Base-by-base conservation (phyloP, 1,139 yeast genomes). In the Blastobotrys ciferrii region DNA sequence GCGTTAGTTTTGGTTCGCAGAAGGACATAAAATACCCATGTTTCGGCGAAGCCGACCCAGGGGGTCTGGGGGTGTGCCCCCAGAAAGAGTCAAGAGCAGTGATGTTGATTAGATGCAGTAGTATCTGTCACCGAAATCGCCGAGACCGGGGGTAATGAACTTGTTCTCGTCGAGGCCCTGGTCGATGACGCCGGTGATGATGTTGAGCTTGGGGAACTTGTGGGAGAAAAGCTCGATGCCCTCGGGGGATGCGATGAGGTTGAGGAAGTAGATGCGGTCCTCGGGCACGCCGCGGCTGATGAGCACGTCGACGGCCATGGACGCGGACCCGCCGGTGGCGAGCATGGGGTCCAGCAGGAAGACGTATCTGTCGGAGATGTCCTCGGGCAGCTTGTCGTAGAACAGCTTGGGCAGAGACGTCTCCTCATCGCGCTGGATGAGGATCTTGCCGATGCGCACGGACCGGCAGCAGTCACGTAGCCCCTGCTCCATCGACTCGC, bases 401-500 rank as follows among this genome's bases (percentile, higher is more conserved):
- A 86, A 92, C 30, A 73, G 61, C 46, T 67, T 65, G 36, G 76
- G 75, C 50, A 56, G 66, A 12, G 84, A 85, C 32, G 95, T 87
- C 70, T 91, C 98, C 69, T 92, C 98, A 64, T 92, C 98, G 68
- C 98, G 80, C 74, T 92, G 98, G 60, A 92, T 92, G 65, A 92
- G 75, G 58, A 92, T 92, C 74, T 92, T 92, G 48, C 98, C 98
- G 54, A 92, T 87, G 65, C 98, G 78, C 39, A 92, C 98, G 6
- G 95, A 85, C 59, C 98, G 78, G 67, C 98, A 89, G 70, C 98
- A 87, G 54, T 91, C 98, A 66, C 98, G 81, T 56, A 92, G 75
- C 18, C 98, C 98, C 77, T 88, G 95, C 69, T 92, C 98, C 98
- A 92, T 92, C 40, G 95, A 84, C 70, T 92, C 98, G 56, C 98